Percentiles rank a stretch among this genome's conserved stretches.
phyloP scores from a whole-genome alignment of 2,329 filamentous ascomycete genomes.

The Fusarium dimerum region DNA sequence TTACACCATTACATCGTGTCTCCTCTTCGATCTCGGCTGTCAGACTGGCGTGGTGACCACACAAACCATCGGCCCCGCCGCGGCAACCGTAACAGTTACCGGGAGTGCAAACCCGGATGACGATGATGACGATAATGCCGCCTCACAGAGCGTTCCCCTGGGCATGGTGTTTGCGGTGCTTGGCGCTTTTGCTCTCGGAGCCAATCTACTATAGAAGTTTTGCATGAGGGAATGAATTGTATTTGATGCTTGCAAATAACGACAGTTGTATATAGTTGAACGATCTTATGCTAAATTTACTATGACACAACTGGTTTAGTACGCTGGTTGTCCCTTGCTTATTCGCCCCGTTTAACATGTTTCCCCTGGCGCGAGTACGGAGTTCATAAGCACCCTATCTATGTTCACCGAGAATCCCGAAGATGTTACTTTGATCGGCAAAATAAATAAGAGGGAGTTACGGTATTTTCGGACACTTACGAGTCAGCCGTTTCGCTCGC shows the following conservation, averaged over 20 bases:
- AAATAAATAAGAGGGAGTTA: no score
- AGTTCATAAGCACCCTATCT: no score
- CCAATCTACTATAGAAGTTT: conserved; percentile 25
- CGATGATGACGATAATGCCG: conserved; percentile 18
- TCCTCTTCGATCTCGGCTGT: conserved; percentile 22
- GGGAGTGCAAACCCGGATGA: conserved; percentile 9
- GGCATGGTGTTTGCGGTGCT: conserved; percentile 19
- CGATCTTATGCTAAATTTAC: conserved; percentile 12
- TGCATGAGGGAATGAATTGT: not conserved
- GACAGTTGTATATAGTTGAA: conserved; percentile 17
- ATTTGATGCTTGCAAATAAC: not conserved
- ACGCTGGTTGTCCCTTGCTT: no score
- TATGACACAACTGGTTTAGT: not conserved
- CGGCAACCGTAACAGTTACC: conserved; percentile 23
- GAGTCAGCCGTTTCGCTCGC: no score
- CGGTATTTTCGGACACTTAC: no score
- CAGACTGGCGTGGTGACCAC: conserved; percentile 29
- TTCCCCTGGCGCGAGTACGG: no score
- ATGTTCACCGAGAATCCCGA: no score
- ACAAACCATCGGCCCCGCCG: conserved; percentile 20
- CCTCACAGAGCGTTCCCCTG: conserved; percentile 16
- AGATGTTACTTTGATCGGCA: no score
- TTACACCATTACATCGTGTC: conserved; percentile 32
- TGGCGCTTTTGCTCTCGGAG: conserved; percentile 24
- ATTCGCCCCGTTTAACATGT: no score